A percentile compares a stretch with the other conserved stretches of the same genome.
Conservation (phyloP, 805 yeast genomes). For the Candida mattraensis region DNA sequence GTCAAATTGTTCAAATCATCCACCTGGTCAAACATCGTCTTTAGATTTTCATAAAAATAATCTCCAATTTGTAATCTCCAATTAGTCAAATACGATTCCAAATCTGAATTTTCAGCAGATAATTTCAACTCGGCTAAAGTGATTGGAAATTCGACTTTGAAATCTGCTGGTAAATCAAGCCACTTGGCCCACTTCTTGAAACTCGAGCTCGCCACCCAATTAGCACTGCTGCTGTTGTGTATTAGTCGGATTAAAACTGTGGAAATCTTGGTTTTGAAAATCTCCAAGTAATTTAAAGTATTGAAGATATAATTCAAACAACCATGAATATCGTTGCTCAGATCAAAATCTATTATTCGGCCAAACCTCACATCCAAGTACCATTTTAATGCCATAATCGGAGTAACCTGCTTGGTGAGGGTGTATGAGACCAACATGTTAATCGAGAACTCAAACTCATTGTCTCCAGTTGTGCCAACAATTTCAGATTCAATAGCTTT, state of each 20-base stretch:
- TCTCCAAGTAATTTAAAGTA: constrained; percentile 26
- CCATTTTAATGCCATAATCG: constrained; percentile 25
- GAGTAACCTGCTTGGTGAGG: constrained; percentile 18
- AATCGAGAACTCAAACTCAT: constrained; percentile 30
- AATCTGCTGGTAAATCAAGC: constrained; percentile 23
- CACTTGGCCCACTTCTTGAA: constrained; percentile 31
- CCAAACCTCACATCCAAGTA: constrained; percentile 25
- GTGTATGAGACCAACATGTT: constrained; percentile 27
- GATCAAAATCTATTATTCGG: constrained; percentile 7
- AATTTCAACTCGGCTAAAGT: constrained; percentile 15
- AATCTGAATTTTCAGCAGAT: constrained; percentile 6
- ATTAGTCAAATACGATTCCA: constrained; percentile 8
- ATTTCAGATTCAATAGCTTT: constrained; percentile 23
- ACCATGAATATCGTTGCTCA: constrained; percentile 22
- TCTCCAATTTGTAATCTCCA: constrained; percentile 28
- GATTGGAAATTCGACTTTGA: constrained; percentile 23
- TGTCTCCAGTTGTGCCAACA: constrained; percentile 23
- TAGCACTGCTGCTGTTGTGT: constrained; percentile 20
- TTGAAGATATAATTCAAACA: constrained; percentile 32
- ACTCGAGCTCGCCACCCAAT: constrained; percentile 30
- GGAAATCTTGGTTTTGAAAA: constrained; percentile 27
- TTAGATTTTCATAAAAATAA: constrained; percentile 12
- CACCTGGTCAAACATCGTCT: constrained; percentile 8
- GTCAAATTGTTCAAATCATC: constrained; percentile 21
- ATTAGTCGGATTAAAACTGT: constrained; percentile 21